Evolutionary conservation across 2,329 filamentous ascomycete species (phyloP).

Genomic region (Aspergillus nomiae): DNA sequence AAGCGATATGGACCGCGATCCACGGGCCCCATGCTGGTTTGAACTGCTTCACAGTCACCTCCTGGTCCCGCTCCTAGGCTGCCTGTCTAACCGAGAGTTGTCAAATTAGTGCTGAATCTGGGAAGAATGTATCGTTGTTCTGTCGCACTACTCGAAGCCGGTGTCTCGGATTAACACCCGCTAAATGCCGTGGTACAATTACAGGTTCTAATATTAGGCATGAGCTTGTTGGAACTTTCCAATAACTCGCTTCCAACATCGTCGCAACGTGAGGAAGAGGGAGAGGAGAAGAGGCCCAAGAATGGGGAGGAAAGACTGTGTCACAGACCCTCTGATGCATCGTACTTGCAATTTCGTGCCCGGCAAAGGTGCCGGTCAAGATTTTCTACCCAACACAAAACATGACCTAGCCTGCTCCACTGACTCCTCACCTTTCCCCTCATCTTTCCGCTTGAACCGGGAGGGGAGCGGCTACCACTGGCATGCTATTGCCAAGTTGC

Average conservation of each 20-base stretch:
- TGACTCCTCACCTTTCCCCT: not conserved
- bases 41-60: slow-evolving; percentile 1
- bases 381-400: not conserved
- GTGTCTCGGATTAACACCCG: slow-evolving; percentile 1
- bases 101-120: not conserved
- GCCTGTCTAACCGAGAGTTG: not conserved
- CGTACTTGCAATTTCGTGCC: not conserved
- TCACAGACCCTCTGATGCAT: not conserved
- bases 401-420: slow-evolving; percentile 1
- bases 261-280: not conserved
- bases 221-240: not conserved
- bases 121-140: not conserved
- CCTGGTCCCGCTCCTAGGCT: not conserved
- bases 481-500: not conserved
- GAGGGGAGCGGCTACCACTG: not conserved
- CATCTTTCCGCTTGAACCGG: not conserved
- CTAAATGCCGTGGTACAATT: not conserved
- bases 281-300: not conserved
- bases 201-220: slow-evolving; percentile 3
- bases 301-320: not conserved
- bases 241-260: not conserved
- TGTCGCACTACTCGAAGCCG: not conserved
- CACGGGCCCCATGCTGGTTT: slow-evolving; percentile 3
- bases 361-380: not conserved
- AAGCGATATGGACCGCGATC: not conserved